phyloP scores from a whole-genome alignment of 352 stramenopile species.

The Phytophthora tentaculata region DNA sequence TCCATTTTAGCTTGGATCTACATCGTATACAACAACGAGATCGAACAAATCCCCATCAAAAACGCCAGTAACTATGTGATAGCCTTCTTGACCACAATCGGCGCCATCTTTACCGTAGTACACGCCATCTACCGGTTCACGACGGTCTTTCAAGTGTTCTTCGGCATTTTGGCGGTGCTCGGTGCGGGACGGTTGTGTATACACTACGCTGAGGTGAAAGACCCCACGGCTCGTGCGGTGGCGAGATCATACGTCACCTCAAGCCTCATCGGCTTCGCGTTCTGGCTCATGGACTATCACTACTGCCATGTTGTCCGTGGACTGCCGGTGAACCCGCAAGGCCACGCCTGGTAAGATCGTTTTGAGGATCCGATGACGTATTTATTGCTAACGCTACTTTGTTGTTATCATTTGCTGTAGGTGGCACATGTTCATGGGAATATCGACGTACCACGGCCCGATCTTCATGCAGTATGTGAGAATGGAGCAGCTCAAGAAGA shows the following conservation, averaged over 20 bases:
- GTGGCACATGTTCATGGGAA: conserved; percentile 87
- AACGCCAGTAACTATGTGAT: conserved; percentile 51
- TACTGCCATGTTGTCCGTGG: conserved; percentile 62
- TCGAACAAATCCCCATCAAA: conserved; percentile 50
- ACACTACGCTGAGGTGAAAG: conserved; percentile 69
- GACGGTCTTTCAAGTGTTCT: conserved; percentile 81
- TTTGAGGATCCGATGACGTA: not conserved
- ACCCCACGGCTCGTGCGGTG: conserved; percentile 57
- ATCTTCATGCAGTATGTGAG: conserved; percentile 90
- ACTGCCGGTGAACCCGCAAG: conserved; percentile 78
- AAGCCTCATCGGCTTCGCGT: conserved; percentile 66
- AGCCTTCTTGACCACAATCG: conserved; percentile 56
- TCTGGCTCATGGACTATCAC: conserved; percentile 87
- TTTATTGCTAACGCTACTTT: conserved; percentile 2
- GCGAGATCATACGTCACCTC: conserved; percentile 68
- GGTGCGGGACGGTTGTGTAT: conserved; percentile 57
- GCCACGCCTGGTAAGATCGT: conserved; percentile 68
- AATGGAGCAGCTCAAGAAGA: conserved; percentile 76
- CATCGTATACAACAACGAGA: conserved; percentile 84
- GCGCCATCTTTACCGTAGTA: conserved; percentile 70
- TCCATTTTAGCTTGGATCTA: conserved; percentile 83
- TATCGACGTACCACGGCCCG: conserved; percentile 78
- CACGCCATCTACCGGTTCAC: conserved; percentile 84
- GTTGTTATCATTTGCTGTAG: conserved; percentile 26
- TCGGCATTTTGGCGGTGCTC: conserved; percentile 59